These are phyloP conservation scores for Rhodamnia argentea DNA, from an alignment of 345 rosid species.

Conservation along the genomic window DNA sequence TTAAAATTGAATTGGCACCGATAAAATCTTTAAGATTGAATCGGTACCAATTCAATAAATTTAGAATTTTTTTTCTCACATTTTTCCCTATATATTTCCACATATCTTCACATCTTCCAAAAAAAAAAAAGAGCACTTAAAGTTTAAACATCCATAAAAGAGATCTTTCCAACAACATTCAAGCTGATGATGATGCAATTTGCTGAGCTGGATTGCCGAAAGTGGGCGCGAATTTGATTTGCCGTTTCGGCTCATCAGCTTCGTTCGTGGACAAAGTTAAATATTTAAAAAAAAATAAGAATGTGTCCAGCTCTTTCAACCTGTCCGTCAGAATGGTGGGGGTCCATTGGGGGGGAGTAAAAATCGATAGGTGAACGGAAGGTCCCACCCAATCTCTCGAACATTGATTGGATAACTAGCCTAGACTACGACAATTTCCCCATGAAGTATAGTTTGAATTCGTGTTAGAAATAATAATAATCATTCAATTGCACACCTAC, in stretches of 20 bases:
- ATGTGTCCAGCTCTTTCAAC: not conserved
- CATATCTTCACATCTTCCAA: not conserved
- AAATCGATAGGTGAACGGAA: not conserved
- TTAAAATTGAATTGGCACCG: too few relatives aligned
- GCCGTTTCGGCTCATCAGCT: not conserved
- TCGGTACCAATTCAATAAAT: too few relatives aligned
- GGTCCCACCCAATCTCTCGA: not conserved
- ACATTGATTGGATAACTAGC: not conserved
- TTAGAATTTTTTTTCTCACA: too few relatives aligned
- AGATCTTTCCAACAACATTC: not conserved
- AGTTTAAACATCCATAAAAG: not conserved
- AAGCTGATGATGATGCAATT: not conserved
- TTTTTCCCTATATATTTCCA: not conserved
- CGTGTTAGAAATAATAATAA: not conserved
- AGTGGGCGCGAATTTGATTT: not conserved
- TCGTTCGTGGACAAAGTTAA: not conserved
- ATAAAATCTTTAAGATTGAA: too few relatives aligned
- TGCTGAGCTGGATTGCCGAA: not conserved
- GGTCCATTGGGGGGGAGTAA: not conserved
- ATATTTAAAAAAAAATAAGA: not conserved
- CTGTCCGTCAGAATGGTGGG: not conserved
- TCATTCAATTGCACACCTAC: not conserved
- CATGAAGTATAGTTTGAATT: not conserved
- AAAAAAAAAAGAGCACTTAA: not conserved
- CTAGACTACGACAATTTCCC: not conserved